Evolutionary conservation across 768 basidiomycete genomes (phyloP).

Genomic region (Auriculariales sp.): DNA sequence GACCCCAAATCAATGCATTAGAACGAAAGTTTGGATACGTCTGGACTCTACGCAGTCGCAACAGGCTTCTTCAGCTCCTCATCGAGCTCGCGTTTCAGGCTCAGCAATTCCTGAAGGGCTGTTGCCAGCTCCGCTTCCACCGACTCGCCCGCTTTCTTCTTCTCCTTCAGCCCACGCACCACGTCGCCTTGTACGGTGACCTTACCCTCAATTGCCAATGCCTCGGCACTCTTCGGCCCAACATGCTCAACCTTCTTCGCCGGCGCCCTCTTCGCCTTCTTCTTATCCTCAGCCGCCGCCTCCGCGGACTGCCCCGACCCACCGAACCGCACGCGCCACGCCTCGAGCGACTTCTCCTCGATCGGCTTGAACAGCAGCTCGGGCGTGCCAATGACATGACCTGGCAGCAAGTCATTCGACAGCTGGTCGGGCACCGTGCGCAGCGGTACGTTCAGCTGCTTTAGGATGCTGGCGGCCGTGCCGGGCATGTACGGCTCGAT

Average conservation of each 20-base stretch:
- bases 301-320: conserved; percentile 33
- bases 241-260: conserved; percentile 20
- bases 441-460: conserved; percentile 80
- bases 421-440: conserved; percentile 63
- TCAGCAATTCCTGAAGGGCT: conserved; percentile 51
- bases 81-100: conserved; percentile 44
- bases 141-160: conserved; percentile 36
- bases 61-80: conserved; percentile 6
- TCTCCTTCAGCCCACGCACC: conserved; percentile 59
- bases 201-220: conserved; percentile 56
- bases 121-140: conserved; percentile 44
- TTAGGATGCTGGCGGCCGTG: conserved; percentile 65
- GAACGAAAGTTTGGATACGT: too few relatives aligned
- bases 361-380: conserved; percentile 90
- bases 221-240: conserved; percentile 59
- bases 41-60: background rate
- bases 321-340: conserved; percentile 68
- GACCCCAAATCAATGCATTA: too few relatives aligned
- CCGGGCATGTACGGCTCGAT: conserved; percentile 95
- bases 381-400: conserved; percentile 74
- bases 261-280: conserved; percentile 37
- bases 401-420: conserved; percentile 69
- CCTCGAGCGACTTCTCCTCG: conserved; percentile 76
- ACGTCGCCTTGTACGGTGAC: conserved; percentile 60
- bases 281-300: conserved; percentile 23